Percentiles rank a stretch among this genome's conserved stretches.
Evolutionary conservation across 768 basidiomycete genomes (phyloP).

Genomic region (Boletus subparvulus): DNA sequence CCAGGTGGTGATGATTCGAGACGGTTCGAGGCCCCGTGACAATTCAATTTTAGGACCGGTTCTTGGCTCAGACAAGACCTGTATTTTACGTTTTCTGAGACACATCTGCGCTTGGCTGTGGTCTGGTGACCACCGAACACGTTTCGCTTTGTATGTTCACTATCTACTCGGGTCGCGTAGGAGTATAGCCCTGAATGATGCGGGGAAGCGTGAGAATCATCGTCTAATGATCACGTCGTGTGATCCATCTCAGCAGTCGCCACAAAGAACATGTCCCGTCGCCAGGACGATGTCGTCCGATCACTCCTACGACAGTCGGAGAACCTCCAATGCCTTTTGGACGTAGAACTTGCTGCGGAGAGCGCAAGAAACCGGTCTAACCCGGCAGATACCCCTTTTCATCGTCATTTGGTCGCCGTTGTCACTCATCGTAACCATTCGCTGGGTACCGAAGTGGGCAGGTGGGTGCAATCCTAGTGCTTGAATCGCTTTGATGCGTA

Average conservation of each 20-base stretch:
- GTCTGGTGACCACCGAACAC: neutral
- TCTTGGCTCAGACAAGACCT: neutral
- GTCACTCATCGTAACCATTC: constrained; percentile 47
- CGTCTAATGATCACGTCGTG: constrained; percentile 3
- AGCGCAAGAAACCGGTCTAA: neutral
- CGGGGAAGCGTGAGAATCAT: constrained; percentile 32
- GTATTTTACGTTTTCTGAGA: neutral
- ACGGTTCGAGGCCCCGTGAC: neutral
- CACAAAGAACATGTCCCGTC: constrained; percentile 6
- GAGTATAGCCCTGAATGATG: constrained; percentile 2
- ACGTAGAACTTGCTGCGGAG: constrained; percentile 31
- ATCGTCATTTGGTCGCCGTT: constrained; percentile 39
- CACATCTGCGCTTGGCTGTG: neutral
- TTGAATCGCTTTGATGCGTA: too few relatives aligned
- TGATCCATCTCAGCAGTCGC: neutral
- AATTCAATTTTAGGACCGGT: neutral
- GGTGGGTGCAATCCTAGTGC: constrained; percentile 37
- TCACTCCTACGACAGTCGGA: constrained; percentile 44
- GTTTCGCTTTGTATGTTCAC: neutral
- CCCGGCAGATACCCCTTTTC: neutral
- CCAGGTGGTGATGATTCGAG: too few relatives aligned
- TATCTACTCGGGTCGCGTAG: neutral
- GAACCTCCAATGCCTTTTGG: constrained; percentile 42
- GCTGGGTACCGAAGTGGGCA: constrained; percentile 50
- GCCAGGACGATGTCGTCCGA: constrained; percentile 14